Conservation (phyloP, 2,329 filamentous ascomycete species). For the Paecilomyces sp. region DNA sequence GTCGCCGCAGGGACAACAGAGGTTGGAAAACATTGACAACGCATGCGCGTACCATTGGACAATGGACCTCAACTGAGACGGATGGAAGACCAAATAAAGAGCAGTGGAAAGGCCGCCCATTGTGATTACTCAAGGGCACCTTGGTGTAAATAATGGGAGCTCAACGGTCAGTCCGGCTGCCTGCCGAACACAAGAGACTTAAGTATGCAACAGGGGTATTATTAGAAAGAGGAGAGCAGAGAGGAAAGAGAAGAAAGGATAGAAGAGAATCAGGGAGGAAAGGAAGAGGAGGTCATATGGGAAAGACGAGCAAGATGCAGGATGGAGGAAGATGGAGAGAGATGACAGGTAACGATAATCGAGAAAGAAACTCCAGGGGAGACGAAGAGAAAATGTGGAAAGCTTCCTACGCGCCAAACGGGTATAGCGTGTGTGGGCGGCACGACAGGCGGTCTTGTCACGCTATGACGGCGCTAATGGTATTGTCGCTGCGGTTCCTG, state of each 20-base stretch:
- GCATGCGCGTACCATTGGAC: constrained; percentile 65
- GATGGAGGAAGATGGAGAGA: neutral
- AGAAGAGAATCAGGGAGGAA: constrained; percentile 11
- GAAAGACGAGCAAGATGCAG: constrained; percentile 2
- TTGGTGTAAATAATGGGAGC: neutral
- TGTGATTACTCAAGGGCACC: constrained; percentile 9
- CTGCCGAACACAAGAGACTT: constrained; percentile 5
- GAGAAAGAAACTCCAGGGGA: neutral
- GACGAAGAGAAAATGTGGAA: neutral
- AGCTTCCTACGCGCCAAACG: neutral
- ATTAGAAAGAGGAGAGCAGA: constrained; percentile 8
- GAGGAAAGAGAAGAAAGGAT: constrained; percentile 1
- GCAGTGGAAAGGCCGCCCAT: constrained; percentile 43
- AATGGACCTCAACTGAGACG: constrained; percentile 70
- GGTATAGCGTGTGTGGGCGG: neutral
- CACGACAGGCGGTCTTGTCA: neutral
- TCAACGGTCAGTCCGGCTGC: neutral
- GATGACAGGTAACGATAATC: constrained; percentile 2
- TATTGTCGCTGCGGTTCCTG: neutral
- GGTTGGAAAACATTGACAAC: constrained; percentile 8
- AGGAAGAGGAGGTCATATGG: constrained; percentile 6
- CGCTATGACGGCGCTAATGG: neutral
- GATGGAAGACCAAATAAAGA: constrained; percentile 68
- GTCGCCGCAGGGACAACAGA: neutral
- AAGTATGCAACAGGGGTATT: constrained; percentile 4